Conservation (phyloP, 768 basidiomycete genomes). For the Tubosaeta sp. region DNA sequence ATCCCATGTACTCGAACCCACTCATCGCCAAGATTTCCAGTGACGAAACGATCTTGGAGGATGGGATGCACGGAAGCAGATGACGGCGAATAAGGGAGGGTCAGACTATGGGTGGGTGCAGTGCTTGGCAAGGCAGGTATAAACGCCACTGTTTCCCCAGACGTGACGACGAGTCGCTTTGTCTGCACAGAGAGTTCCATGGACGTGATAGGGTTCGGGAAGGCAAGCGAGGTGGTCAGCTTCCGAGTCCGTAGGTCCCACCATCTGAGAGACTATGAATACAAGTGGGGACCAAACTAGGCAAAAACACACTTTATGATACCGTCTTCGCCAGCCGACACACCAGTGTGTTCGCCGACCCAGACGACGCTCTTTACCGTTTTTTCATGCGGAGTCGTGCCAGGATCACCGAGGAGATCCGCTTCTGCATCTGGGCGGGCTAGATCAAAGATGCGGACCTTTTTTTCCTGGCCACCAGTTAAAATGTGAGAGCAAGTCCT, state of each 20-base stretch:
- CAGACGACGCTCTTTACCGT: slow-evolving; percentile 91
- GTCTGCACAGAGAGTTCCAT: slow-evolving; percentile 89
- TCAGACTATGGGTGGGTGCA: slow-evolving; percentile 67
- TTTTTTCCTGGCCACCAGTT: slow-evolving; percentile 96
- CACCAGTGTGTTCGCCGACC: slow-evolving; percentile 83
- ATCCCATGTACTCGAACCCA: slow-evolving; percentile 96
- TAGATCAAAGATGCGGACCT: slow-evolving; percentile 92
- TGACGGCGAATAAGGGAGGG: slow-evolving; percentile 82
- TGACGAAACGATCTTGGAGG: slow-evolving; percentile 85
- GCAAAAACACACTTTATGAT: slow-evolving; percentile 64
- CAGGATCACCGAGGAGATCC: slow-evolving; percentile 64
- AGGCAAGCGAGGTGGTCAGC: slow-evolving; percentile 64
- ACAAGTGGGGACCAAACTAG: neutral
- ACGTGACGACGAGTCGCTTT: slow-evolving; percentile 82
- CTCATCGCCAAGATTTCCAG: slow-evolving; percentile 85
- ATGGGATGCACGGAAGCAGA: slow-evolving; percentile 94
- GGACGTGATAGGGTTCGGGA: slow-evolving; percentile 80
- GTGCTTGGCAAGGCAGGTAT: slow-evolving; percentile 69
- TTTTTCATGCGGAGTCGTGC: slow-evolving; percentile 72
- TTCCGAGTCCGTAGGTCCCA: slow-evolving; percentile 88
- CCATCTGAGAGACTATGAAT: slow-evolving; percentile 57
- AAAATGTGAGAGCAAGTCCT: slow-evolving; percentile 65
- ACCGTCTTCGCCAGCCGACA: slow-evolving; percentile 91
- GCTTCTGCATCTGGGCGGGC: slow-evolving; percentile 83
- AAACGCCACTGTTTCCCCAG: slow-evolving; percentile 90